phyloP scores from a whole-genome alignment of 2,329 filamentous ascomycete species.

The Penicillium sp. region DNA sequence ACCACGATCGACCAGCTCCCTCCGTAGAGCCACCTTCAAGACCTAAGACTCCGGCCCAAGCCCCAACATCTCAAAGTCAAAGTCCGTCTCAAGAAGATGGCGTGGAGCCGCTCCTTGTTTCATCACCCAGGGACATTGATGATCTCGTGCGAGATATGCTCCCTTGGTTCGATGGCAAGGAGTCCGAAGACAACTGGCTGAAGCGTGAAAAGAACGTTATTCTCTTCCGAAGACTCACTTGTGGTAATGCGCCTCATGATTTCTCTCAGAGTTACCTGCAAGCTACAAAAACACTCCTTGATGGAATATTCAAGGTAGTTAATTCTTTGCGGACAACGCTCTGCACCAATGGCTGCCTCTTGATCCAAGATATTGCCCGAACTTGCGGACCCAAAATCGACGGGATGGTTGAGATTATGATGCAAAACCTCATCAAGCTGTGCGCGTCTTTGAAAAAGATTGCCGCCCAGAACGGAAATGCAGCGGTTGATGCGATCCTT shows the following conservation, averaged over 20 bases:
- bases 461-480: conserved; percentile 74
- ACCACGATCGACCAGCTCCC: conserved; percentile 17
- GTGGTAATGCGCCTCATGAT: conserved; percentile 76
- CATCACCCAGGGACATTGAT: conserved; percentile 81
- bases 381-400: conserved; percentile 75
- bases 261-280: conserved; percentile 67
- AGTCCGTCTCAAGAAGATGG: conserved; percentile 55
- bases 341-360: conserved; percentile 75
- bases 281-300: conserved; percentile 68
- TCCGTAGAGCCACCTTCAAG: conserved; percentile 33
- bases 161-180: conserved; percentile 75
- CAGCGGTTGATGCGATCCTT: conserved; percentile 75
- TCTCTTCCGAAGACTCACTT: conserved; percentile 71
- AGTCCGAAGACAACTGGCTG: conserved; percentile 88
- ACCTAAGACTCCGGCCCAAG: conserved; percentile 18
- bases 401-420: conserved; percentile 79
- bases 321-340: conserved; percentile 84
- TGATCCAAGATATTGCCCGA: conserved; percentile 79
- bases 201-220: conserved; percentile 75
- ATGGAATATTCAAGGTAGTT: conserved; percentile 81
- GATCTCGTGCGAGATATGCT: conserved; percentile 80
- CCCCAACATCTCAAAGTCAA: conserved; percentile 6
- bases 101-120: conserved; percentile 76
- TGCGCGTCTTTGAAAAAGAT: conserved; percentile 91
- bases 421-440: conserved; percentile 86